Evolutionary conservation across 768 basidiomycete species (phyloP), one percentile per base, ranked within the genome.

Genomic region (Cystoderma amianthinum): DNA sequence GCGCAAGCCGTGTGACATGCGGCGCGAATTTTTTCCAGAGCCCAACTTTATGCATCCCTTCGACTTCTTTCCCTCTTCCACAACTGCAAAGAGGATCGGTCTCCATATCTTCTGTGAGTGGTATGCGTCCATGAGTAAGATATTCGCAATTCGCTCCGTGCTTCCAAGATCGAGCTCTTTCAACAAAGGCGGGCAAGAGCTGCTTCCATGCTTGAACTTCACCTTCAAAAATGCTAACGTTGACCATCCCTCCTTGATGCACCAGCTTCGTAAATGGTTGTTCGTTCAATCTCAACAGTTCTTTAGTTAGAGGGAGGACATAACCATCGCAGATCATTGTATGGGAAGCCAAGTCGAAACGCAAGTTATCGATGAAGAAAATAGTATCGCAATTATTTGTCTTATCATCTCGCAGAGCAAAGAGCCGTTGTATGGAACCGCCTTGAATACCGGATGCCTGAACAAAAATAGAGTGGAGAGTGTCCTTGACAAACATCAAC

Each of bases 161-260:
- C 6, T 54, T 49, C 78, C 78, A 80, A 0, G 58, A 63, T 18
- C 75, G 67, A 44, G 76, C 76, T 25, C 75, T 68, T 50, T 80
- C 80, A 2, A 65, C 66, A 21, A 75, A 49, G 5, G 61, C 59
- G 4, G 77, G 78, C 1, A 80, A 52, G 18, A 78, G 62, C 41
- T 69, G 61, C 36, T 69, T 69, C 80, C 77, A 81, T 1, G 63
- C 65, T 19, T 46, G 46, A 20, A 64, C 48, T 47, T 72, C 72
- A 11, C 62, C 65, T 2, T 53, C 50, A 4, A 41, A 49, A 0
- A 61, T 52, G 5, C 30, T 5, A 28, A 63, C 43, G 30, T 35
- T 34, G 15, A 9, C 9, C 39, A 60, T 38, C 10, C 24, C n/a
- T n/a, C 24, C 34, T 32, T 38, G 23, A 24, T 28, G 11, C 1